Conservation (phyloP, 116 monocot genomes). For the Trichopus zeylanicus region DNA sequence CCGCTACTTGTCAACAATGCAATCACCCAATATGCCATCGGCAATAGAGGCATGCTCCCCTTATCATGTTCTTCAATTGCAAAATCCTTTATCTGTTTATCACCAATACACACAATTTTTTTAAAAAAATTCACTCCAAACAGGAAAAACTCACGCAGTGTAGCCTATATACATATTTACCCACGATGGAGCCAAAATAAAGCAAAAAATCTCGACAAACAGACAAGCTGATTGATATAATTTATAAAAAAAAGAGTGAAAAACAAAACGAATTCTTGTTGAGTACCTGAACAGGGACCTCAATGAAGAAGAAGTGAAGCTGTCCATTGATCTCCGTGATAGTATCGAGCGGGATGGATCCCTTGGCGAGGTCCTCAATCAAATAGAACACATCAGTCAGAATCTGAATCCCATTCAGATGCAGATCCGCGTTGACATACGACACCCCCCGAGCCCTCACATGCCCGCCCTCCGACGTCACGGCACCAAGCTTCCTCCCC, state of each 20-base stretch:
- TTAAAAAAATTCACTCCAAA: too few relatives aligned
- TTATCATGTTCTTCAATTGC: too few relatives aligned
- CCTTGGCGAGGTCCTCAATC: conserved; percentile 61
- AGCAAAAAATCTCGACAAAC: not conserved
- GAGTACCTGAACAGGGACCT: conserved; percentile 56
- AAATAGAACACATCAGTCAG: conserved; percentile 54
- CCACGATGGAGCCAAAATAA: too few relatives aligned
- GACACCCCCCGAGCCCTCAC: conserved; percentile 60
- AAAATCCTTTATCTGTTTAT: too few relatives aligned
- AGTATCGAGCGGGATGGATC: conserved; percentile 63
- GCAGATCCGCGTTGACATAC: conserved; percentile 57
- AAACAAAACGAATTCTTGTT: not conserved
- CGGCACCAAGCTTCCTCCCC: conserved; percentile 46
- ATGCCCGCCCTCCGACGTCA: conserved; percentile 31
- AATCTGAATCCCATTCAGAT: conserved; percentile 45
- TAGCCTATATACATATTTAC: too few relatives aligned
- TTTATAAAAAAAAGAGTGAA: not conserved
- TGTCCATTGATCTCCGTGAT: conserved; percentile 49
- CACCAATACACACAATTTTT: too few relatives aligned
- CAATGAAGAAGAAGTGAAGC: conserved; percentile 44
- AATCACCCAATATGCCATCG: too few relatives aligned
- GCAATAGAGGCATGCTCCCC: too few relatives aligned
- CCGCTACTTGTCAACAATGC: too few relatives aligned
- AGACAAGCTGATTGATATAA: too few relatives aligned
- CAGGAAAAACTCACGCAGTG: too few relatives aligned